phyloP scores from a whole-genome alignment of 1,284 basidiomycete genomes.

The Papiliotrema laurentii region DNA sequence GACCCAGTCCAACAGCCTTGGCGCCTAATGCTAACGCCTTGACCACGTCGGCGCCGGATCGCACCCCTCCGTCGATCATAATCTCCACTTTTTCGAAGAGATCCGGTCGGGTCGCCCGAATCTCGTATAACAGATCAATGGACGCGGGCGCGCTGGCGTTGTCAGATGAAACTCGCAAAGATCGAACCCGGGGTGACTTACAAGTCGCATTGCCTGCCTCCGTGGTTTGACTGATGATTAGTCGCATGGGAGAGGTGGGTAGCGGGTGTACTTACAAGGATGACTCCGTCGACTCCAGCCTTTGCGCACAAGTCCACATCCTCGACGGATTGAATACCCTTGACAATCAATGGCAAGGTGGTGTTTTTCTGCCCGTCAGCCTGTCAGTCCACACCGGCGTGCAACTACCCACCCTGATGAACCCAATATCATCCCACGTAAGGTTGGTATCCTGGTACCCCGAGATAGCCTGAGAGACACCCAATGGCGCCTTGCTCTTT shows the following conservation, averaged over 20 bases:
- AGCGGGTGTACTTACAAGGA: slow-evolving; percentile 36
- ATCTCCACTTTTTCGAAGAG: slow-evolving; percentile 53
- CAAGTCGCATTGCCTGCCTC: slow-evolving; percentile 49
- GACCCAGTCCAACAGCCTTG: slow-evolving; percentile 55
- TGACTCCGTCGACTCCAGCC: slow-evolving; percentile 53
- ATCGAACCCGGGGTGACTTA: slow-evolving; percentile 12
- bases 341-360: slow-evolving; percentile 51
- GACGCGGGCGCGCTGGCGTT: slow-evolving; percentile 44
- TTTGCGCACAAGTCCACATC: slow-evolving; percentile 53
- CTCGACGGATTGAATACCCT: slow-evolving; percentile 54
- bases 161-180: neutral
- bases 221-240: slow-evolving; percentile 50
- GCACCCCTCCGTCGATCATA: slow-evolving; percentile 55
- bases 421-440: slow-evolving; percentile 47
- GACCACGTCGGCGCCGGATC: slow-evolving; percentile 55
- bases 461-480: slow-evolving; percentile 50
- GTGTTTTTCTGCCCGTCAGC: slow-evolving; percentile 42
- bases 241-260: neutral
- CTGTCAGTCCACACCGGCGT: slow-evolving; percentile 15
- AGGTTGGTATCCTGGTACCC: slow-evolving; percentile 53
- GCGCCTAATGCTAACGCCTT: slow-evolving; percentile 57
- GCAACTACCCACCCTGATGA: slow-evolving; percentile 44
- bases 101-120: slow-evolving; percentile 50
- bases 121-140: slow-evolving; percentile 50
- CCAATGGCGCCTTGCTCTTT: slow-evolving; percentile 33